Evolutionary conservation across 1,284 basidiomycete genomes (phyloP).

Genomic region (Ceratobasidium sp.): DNA sequence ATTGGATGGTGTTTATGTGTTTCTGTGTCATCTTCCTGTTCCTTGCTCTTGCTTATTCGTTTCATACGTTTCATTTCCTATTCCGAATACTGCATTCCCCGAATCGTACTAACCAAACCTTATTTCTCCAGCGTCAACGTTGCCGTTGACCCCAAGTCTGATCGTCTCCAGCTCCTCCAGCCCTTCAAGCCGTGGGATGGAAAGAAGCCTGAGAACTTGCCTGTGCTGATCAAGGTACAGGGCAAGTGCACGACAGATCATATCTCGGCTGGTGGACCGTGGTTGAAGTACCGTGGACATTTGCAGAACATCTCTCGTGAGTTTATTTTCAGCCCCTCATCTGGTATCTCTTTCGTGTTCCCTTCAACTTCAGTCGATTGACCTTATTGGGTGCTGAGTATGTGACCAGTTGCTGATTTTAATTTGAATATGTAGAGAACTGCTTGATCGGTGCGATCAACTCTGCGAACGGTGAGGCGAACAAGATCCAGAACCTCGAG

Average conservation of each 20-base stretch:
- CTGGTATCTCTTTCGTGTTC: neutral
- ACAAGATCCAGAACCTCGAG: constrained; percentile 92
- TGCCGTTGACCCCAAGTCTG: constrained; percentile 86
- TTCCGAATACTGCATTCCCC: too few relatives aligned
- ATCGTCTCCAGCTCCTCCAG: constrained; percentile 93
- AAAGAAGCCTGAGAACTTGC: constrained; percentile 88
- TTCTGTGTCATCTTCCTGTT: neutral
- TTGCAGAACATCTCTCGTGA: constrained; percentile 95
- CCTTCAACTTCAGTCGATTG: too few relatives aligned
- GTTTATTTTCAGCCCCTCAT: constrained; percentile 48
- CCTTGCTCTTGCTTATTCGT: neutral
- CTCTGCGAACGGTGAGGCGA: constrained; percentile 93
- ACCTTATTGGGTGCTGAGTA: neutral
- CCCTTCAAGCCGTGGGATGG: constrained; percentile 96
- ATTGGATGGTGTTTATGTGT: neutral
- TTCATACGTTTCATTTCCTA: neutral
- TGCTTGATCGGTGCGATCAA: constrained; percentile 98
- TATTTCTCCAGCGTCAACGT: constrained; percentile 71
- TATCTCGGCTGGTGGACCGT: constrained; percentile 96
- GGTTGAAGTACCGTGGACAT: constrained; percentile 99
- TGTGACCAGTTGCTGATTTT: neutral
- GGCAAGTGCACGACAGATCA: constrained; percentile 99
- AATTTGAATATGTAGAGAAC: constrained; percentile 70
- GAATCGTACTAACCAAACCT: too few relatives aligned
- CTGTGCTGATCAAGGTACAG: constrained; percentile 96